phyloP scores from a whole-genome alignment of 148 eudicot genomes.

The Rhododendron griersonianum region DNA sequence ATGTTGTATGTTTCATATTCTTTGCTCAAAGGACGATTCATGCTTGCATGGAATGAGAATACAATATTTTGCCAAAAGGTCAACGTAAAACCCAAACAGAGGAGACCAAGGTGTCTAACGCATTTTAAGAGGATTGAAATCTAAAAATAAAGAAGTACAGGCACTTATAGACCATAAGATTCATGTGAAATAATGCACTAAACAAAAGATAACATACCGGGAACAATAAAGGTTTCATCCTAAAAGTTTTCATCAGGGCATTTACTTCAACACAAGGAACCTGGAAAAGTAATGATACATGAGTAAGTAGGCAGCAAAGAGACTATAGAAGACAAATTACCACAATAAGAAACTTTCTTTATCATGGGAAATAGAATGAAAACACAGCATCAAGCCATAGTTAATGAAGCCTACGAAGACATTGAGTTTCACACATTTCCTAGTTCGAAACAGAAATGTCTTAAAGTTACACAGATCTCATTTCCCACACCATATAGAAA shows the following conservation, averaged over 20 bases:
- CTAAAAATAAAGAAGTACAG: not conserved
- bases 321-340: constrained; percentile 1
- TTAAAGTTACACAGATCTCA: not conserved
- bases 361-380: not conserved
- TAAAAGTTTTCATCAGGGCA: constrained; percentile 90
- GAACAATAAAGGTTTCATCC: constrained; percentile 89
- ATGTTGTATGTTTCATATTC: not conserved
- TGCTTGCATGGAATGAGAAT: not conserved
- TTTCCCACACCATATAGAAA: not conserved
- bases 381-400: not conserved
- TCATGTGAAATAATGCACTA: constrained; percentile 6
- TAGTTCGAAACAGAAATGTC: not conserved
- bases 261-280: constrained; percentile 97
- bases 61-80: not conserved
- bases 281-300: constrained; percentile 35
- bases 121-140: not conserved
- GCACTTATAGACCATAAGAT: constrained; percentile 3
- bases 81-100: not conserved
- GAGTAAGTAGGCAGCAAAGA: not conserved
- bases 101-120: not conserved
- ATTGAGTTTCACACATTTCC: not conserved
- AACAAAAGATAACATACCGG: constrained; percentile 49
- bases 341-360: not conserved
- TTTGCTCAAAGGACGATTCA: not conserved
- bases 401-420: not conserved